Percentiles rank a stretch among this genome's conserved stretches.
phyloP scores from a whole-genome alignment of 345 rosid genomes.

The Eucalyptus pauciflora region DNA sequence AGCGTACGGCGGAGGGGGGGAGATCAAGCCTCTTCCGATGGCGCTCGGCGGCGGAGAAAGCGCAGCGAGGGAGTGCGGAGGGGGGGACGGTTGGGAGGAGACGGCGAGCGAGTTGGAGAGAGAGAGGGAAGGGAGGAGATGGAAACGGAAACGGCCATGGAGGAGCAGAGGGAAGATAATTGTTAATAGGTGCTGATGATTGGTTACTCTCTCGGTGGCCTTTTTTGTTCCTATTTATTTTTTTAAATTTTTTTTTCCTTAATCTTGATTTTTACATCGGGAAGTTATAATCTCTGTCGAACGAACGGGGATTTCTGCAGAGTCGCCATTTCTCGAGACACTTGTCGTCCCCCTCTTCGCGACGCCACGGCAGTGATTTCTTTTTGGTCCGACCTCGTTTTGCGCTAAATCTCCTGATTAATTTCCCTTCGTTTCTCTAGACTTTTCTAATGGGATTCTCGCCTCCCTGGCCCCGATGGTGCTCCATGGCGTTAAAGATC shows the following conservation, averaged over 20 bases:
- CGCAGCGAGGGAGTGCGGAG: not conserved
- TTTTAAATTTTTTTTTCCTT: not conserved
- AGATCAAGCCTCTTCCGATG: not conserved
- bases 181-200: not conserved
- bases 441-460: not conserved
- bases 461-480: not conserved
- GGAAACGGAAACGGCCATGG: not conserved
- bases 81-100: not conserved
- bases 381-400: not conserved
- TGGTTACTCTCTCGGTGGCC: not conserved
- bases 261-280: not conserved
- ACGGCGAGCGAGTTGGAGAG: slow-evolving; percentile 6
- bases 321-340: not conserved
- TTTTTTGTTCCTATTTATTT: accelerated
- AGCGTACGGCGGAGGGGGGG: not conserved
- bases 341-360: not conserved
- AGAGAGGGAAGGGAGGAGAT: not conserved
- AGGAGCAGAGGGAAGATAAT: not conserved
- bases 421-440: not conserved
- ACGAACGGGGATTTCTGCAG: not conserved
- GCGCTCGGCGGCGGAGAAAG: not conserved
- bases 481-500: not conserved
- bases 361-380: not conserved
- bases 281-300: not conserved
- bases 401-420: not conserved